Base-by-base conservation (phyloP, 129 eudicot genomes). In the Tagetes erecta region DNA sequence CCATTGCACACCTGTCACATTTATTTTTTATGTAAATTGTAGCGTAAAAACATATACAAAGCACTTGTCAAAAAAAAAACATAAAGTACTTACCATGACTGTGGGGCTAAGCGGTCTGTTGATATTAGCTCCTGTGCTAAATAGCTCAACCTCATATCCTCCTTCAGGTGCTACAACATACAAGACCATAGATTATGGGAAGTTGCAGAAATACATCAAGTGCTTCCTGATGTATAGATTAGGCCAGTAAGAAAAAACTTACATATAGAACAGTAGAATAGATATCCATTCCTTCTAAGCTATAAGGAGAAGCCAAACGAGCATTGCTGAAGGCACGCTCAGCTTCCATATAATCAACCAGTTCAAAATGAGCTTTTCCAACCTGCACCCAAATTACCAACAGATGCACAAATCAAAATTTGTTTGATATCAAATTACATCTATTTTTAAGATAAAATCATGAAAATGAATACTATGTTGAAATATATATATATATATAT, bases 81-180 rank as follows among this genome's bases (percentile, higher is more conserved):
- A 56, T 70, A 52, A 46, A 51, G 62, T 5, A 73, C 47, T 78
- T 87, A 95, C 99, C 99, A 95, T 36, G 99, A 82, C 77, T 95
- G 99, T 77, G 97, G 95, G 72, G 99, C 92, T 80, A 95, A 85
- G 55, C 99, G 97, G 57, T 95, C 99, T 14, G 90, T 91, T 81
- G 99, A 88, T 81, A 95, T 72, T 76, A 95, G 87, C 87, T 91
- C 97, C 78, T 95, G 97, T 59, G 99, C 92, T 80, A 95, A 85
- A 87, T 95, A 95, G 80, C 95, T 95, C 81, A 95, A 75, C 80
- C 86, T 91, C 99, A 95, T 95, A 71, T 91, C 99, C 87, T 95
- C 95, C 90, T 91, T 95, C 78, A 95, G 67, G 80, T 88, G 99
- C 99, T 95, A 81, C 64, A 80, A 73, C 55, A 82, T 38, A 36